These are phyloP conservation scores for Dendrobium huoshanense DNA, from an alignment of 106 monocot species.

Conservation along the genomic window DNA sequence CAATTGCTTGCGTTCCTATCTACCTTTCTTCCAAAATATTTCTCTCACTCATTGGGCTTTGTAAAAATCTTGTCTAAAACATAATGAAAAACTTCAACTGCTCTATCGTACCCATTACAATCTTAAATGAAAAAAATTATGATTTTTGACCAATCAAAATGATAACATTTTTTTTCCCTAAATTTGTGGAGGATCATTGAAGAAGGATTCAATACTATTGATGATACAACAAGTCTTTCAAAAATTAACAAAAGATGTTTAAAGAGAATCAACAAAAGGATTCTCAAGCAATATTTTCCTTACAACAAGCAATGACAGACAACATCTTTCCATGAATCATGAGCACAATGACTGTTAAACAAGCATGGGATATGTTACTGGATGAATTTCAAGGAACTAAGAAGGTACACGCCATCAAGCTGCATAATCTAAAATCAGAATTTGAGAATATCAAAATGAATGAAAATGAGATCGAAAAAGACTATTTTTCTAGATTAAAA, in stretches of 20 bases:
- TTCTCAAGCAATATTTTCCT: not conserved
- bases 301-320: not conserved
- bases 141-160: too few relatives aligned
- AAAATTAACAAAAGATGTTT: not conserved
- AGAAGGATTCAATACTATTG: not conserved
- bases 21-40: too few relatives aligned
- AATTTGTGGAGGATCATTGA: not conserved
- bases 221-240: not conserved
- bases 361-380: not conserved
- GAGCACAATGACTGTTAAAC: not conserved
- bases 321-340: too few relatives aligned
- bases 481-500: not conserved
- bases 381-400: not conserved
- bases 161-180: not conserved
- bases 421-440: not conserved
- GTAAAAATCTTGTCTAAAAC: too few relatives aligned
- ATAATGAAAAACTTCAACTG: too few relatives aligned
- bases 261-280: not conserved
- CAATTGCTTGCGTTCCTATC: too few relatives aligned
- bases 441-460: slow-evolving; percentile 3
- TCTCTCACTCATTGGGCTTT: too few relatives aligned
- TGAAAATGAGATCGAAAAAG: not conserved
- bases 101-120: not conserved
- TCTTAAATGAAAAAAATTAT: not conserved
- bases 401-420: not conserved